These are phyloP conservation scores for Magnusiomyces tetraspermus DNA, from an alignment of 1,139 yeast genomes.

Conservation along the genomic window DNA sequence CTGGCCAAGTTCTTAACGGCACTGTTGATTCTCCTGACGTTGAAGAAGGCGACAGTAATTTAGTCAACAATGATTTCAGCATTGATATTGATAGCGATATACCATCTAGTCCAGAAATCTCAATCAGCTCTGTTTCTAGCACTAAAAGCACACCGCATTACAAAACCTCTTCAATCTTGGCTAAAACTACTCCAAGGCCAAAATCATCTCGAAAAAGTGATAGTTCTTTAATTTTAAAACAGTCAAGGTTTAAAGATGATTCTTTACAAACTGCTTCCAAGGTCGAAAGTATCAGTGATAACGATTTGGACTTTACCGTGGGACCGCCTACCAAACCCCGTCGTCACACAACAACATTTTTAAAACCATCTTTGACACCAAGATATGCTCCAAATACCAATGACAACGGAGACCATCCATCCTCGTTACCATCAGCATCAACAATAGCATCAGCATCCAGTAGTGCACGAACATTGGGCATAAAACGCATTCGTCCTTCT, in stretches of 20 bases:
- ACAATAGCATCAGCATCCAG: not conserved
- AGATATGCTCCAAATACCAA: not conserved
- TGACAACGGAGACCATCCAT: too few relatives aligned
- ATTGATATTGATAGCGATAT: not conserved
- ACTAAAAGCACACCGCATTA: not conserved
- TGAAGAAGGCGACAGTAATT: not conserved
- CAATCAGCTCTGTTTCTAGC: not conserved
- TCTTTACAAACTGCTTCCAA: not conserved
- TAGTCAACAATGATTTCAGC: not conserved
- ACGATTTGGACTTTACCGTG: not conserved
- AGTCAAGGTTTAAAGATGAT: not conserved
- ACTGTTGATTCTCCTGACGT: not conserved
- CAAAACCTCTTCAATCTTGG: too few relatives aligned
- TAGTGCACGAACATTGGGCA: not conserved
- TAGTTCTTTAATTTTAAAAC: not conserved
- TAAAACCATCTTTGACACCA: not conserved
- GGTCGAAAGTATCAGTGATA: not conserved
- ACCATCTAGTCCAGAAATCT: not conserved
- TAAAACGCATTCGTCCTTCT: not conserved
- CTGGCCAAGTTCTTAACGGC: slow-evolving; percentile 21
- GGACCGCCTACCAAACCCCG: not conserved
- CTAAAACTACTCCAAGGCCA: not conserved
- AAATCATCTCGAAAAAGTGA: not conserved
- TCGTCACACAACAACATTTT: not conserved
- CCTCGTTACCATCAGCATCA: too few relatives aligned